Evolutionary conservation across 2,329 filamentous ascomycete genomes (phyloP), one percentile per base, ranked within the genome.

Genomic region (Talaromyces sp.): DNA sequence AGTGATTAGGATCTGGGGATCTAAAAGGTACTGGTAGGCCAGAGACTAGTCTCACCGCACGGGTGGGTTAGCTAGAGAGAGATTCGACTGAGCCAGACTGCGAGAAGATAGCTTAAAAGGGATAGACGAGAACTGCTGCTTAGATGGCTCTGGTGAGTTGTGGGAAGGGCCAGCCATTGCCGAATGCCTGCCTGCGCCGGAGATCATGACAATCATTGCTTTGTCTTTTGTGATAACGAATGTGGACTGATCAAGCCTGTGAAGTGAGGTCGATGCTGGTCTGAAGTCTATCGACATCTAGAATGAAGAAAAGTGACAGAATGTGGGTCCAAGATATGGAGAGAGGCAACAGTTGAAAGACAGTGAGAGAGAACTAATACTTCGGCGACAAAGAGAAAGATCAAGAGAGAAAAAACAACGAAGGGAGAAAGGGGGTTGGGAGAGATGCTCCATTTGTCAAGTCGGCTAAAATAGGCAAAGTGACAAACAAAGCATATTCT

Each of bases 51-150:
- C 52, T 39, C 52, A 39, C 22, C 35, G n/a, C 11, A 39, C 33
- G 27, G 63, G 57, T 16, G 14, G 27, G 16, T 35, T n/a, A 14
- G 24, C 47, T 11, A 10, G 27, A 24, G 27, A 48, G 13, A 31
- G 1, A 2, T 31, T 31, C 3, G 22, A 9, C 4, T 5, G 52
- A 27, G 19, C 19, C 13, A 37, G 19, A 1, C 10, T 37, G 52
- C 10, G n/a, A 31, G 62, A 14, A 41, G 41, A 14, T 16, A 59
- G 59, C 22, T 50, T 65, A n/a, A 59, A 61, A 11, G 58, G 63
- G 13, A 45, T 39, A 3, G 27, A 11, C 22, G 63, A 31, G 13
- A 50, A 13, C 47, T 62, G 48, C 7, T 37, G 19, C 24, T 27
- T 27, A 27, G 27, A 27, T 27, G 27, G 27, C 27, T 27, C 27